Percentiles rank a stretch among this genome's conserved stretches.
These are phyloP conservation scores for Coemansia sp. DNA, from an alignment of 192 early-diverging fungal species.

Conservation along the genomic window DNA sequence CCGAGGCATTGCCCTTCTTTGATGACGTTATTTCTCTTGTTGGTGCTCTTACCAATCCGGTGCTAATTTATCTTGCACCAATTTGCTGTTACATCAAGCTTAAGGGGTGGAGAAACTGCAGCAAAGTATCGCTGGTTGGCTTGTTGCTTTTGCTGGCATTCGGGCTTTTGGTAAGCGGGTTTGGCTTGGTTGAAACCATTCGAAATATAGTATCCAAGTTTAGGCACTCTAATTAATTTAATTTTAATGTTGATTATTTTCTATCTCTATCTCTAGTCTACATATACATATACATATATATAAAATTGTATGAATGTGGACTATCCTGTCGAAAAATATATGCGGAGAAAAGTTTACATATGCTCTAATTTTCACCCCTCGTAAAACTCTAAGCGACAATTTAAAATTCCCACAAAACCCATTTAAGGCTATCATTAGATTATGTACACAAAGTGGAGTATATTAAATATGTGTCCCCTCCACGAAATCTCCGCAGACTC, in stretches of 20 bases:
- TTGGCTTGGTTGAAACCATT: constrained; percentile 66
- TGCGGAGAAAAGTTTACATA: not conserved
- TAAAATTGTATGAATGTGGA: no score
- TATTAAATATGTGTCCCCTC: not conserved
- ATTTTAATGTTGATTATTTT: not conserved
- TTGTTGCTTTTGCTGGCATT: constrained; percentile 48
- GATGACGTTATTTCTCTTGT: constrained; percentile 71
- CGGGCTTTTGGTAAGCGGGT: constrained; percentile 56
- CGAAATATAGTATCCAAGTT: constrained; percentile 52
- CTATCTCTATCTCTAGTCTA: not conserved
- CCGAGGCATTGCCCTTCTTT: constrained; percentile 69
- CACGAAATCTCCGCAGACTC: not conserved
- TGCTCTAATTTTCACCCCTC: not conserved
- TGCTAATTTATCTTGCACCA: constrained; percentile 71
- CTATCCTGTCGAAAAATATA: no score
- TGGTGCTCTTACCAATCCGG: constrained; percentile 66
- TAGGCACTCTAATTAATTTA: constrained; percentile 12
- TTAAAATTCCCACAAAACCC: not conserved
- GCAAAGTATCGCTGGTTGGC: constrained; percentile 17
- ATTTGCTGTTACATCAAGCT: constrained; percentile 67
- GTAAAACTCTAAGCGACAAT: not conserved
- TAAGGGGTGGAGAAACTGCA: constrained; percentile 58
- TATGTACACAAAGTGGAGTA: no score
- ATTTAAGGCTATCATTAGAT: not conserved
- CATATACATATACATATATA: not conserved